Percentiles rank a stretch among this genome's conserved stretches.
phyloP scores from a whole-genome alignment of 257 asterid genomes.

The Solanum appendiculatum region DNA sequence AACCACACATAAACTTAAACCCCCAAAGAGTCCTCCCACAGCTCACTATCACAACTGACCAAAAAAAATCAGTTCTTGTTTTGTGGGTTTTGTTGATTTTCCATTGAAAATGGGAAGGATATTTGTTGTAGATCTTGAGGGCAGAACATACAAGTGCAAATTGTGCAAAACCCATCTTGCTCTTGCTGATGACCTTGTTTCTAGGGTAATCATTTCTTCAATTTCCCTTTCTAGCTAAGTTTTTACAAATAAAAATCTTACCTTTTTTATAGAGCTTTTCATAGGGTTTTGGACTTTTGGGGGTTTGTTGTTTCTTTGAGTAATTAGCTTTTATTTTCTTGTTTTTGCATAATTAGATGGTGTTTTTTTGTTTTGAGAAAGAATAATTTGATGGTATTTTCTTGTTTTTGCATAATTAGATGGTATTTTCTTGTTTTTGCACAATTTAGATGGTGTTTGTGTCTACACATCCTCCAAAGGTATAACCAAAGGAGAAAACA shows the following conservation, averaged over 20 bases:
- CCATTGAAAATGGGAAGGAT: conserved; percentile 57
- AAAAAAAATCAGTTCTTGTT: neutral
- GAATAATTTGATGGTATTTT: neutral
- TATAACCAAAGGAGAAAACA: neutral
- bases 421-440: neutral
- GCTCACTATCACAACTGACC: neutral
- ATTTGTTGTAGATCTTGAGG: conserved; percentile 62
- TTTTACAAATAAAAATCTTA: neutral
- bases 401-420: neutral
- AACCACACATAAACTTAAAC: neutral
- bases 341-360: neutral
- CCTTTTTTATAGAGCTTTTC: neutral
- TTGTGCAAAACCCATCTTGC: conserved; percentile 64
- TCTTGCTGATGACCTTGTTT: conserved; percentile 44
- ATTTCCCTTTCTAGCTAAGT: neutral
- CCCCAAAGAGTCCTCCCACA: neutral
- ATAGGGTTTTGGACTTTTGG: neutral
- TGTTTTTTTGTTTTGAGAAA: neutral
- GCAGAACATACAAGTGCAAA: conserved; percentile 63
- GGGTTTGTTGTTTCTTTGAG: neutral
- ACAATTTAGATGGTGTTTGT: neutral
- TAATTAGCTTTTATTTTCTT: neutral
- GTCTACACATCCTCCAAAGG: neutral
- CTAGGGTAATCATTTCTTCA: conserved; percentile 25
- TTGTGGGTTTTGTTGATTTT: neutral